Evolutionary conservation across 495 filamentous ascomycete species (phyloP).

Genomic region (Pseudevernia furfuracea): DNA sequence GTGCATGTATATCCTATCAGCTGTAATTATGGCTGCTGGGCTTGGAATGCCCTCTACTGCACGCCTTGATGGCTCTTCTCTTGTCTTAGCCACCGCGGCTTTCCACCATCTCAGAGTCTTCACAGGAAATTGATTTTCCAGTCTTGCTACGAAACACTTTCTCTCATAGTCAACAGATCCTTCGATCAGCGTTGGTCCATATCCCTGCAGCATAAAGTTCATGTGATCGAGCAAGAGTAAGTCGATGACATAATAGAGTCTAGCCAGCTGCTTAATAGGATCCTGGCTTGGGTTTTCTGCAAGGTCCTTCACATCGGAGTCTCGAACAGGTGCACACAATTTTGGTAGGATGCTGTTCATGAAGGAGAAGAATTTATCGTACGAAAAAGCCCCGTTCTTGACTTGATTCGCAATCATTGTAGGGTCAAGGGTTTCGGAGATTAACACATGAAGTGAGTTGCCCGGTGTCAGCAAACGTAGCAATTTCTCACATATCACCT

Average conservation of each 20-base stretch:
- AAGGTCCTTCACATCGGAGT: constrained; percentile 73
- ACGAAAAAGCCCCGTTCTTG: constrained; percentile 76
- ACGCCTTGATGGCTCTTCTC: constrained; percentile 62
- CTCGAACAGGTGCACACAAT: constrained; percentile 86
- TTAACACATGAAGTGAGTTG: constrained; percentile 72
- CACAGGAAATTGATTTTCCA: constrained; percentile 57
- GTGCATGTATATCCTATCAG: constrained; percentile 73
- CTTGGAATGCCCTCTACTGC: constrained; percentile 61
- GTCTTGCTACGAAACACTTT: constrained; percentile 60
- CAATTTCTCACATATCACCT: constrained; percentile 74
- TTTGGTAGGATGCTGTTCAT: constrained; percentile 85
- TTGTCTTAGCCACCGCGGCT: constrained; percentile 56
- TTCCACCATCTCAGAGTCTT: constrained; percentile 67
- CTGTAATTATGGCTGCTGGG: constrained; percentile 45
- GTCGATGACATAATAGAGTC: constrained; percentile 79
- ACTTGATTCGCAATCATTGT: constrained; percentile 70
- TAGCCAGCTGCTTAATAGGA: constrained; percentile 75
- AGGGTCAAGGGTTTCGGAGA: constrained; percentile 78
- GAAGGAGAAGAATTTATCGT: constrained; percentile 85
- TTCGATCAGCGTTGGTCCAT: constrained; percentile 72
- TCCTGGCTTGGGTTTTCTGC: constrained; percentile 66
- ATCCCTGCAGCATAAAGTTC: constrained; percentile 80
- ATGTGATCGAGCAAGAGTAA: constrained; percentile 90
- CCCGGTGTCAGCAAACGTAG: constrained; percentile 71
- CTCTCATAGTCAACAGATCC: constrained; percentile 77